These are phyloP conservation scores for Cucumis hystrix DNA, from an alignment of 306 rosid species.

Conservation along the genomic window DNA sequence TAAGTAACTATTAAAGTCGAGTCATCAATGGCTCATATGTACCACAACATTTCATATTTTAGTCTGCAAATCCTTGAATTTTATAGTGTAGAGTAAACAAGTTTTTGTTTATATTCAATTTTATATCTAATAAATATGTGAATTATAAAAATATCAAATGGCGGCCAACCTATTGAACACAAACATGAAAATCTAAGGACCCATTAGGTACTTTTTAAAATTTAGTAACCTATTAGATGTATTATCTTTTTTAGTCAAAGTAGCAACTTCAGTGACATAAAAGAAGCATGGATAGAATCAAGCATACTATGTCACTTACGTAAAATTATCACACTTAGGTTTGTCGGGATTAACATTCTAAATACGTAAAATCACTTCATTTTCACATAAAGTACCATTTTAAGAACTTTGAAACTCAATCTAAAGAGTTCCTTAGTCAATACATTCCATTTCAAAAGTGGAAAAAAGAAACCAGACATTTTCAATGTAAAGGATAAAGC, in stretches of 20 bases:
- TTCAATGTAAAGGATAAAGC: background rate
- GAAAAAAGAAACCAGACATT: background rate
- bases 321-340: background rate
- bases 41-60: constrained; percentile 77
- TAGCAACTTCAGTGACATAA: background rate
- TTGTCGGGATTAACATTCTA: background rate
- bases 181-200: no score
- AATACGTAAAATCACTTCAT: no score
- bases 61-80: constrained; percentile 88
- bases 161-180: no score
- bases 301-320: background rate
- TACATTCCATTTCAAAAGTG: background rate
- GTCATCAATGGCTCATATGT: constrained; percentile 76
- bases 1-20: constrained; percentile 72
- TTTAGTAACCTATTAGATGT: no score
- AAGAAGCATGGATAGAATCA: background rate
- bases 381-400: no score
- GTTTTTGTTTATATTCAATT: no score
- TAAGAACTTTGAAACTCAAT: no score
- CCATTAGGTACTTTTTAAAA: no score
- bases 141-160: no score
- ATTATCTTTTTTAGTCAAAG: background rate
- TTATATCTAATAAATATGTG: no score
- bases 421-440: background rate
- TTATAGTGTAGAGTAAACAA: background rate